Evolutionary conservation across 345 rosid species (phyloP).

Genomic region (Citrus australasica): DNA sequence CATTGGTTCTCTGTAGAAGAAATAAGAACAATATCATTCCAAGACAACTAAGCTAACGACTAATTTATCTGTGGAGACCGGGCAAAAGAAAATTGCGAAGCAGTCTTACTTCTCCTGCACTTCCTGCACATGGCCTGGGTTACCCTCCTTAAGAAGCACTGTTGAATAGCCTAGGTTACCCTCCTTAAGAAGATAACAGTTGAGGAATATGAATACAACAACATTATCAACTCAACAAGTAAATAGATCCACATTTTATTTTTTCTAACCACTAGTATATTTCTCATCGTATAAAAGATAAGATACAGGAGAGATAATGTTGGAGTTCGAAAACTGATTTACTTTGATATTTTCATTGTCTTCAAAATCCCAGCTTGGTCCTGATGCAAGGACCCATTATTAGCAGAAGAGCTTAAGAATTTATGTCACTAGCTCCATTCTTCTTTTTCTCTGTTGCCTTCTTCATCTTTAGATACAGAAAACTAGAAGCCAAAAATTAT

Average conservation of each 20-base stretch:
- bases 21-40: background rate
- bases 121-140: background rate
- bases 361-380: background rate
- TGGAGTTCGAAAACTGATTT: background rate
- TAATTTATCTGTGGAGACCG: background rate
- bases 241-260: background rate
- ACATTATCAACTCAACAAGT: background rate
- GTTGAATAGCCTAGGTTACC: background rate
- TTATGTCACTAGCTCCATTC: background rate
- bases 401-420: background rate
- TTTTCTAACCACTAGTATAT: background rate
- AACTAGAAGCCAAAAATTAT: background rate
- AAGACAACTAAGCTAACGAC: background rate
- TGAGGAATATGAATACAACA: background rate
- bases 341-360: background rate
- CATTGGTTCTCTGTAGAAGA: background rate
- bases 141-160: too few relatives aligned
- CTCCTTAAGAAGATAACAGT: background rate
- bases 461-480: background rate
- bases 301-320: background rate
- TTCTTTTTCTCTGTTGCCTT: background rate
- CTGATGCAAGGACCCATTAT: background rate
- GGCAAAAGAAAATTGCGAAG: background rate
- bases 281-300: background rate
- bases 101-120: background rate